Conservation (phyloP, 164 flowering plant species). For the Vitis rupestris region DNA sequence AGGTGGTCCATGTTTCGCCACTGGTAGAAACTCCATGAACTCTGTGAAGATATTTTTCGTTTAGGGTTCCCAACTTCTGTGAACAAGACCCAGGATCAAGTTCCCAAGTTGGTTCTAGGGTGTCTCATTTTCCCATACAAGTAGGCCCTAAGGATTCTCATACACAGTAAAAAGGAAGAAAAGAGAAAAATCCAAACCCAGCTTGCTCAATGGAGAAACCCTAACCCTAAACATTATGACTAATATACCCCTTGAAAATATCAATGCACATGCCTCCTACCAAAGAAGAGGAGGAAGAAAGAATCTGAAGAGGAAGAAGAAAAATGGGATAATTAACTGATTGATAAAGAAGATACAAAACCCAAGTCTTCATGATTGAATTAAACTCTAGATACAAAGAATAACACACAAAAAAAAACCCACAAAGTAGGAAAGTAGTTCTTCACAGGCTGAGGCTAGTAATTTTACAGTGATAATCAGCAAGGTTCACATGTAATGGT, state of each 20-base stretch:
- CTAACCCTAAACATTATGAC: conserved; percentile 5
- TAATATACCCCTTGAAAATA: background rate
- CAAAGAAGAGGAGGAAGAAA: background rate
- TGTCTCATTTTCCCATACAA: conserved; percentile 15
- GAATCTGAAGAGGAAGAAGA: background rate
- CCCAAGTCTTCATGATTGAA: conserved; percentile 3
- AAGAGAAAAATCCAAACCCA: background rate
- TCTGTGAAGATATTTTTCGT: background rate
- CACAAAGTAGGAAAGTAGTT: background rate
- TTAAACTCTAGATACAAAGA: conserved; percentile 4
- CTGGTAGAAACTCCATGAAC: too few relatives aligned
- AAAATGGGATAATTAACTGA: background rate
- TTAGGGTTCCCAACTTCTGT: conserved; percentile 4
- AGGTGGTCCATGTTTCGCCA: too few relatives aligned
- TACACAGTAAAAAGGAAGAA: background rate
- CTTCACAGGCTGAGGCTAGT: background rate
- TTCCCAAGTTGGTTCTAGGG: conserved; percentile 24
- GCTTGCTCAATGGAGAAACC: conserved; percentile 15
- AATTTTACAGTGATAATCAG: background rate
- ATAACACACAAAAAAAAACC: background rate
- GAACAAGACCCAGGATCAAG: conserved; percentile 14
- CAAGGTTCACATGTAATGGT: background rate
- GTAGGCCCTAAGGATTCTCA: conserved; percentile 4
- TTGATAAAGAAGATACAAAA: background rate
- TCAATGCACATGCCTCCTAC: background rate